Evolutionary conservation across 768 basidiomycete species (phyloP).

Genomic region (Tephrocybe rancida): DNA sequence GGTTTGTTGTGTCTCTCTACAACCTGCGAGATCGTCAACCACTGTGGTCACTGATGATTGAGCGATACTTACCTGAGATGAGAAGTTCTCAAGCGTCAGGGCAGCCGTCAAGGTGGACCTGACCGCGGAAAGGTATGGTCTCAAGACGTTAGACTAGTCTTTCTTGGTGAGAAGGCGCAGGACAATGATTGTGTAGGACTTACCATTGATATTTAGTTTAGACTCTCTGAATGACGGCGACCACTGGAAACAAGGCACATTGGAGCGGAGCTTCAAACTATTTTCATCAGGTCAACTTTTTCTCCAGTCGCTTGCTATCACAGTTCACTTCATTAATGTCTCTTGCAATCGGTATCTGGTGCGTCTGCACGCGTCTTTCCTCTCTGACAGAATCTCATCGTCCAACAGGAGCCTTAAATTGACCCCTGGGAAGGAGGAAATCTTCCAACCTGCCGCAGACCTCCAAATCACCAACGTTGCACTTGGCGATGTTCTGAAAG

Average conservation of each 20-base stretch:
- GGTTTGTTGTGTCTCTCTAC: constrained; percentile 98
- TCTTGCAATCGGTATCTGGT: constrained; percentile 71
- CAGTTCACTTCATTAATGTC: constrained; percentile 41
- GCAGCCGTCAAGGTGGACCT: constrained; percentile 97
- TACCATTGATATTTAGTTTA: constrained; percentile 45
- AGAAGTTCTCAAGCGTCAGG: constrained; percentile 95
- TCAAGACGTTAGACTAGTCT: constrained; percentile 86
- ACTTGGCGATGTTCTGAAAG: constrained; percentile 71
- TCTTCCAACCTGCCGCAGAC: constrained; percentile 63
- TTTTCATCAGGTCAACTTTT: constrained; percentile 13
- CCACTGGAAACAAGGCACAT: constrained; percentile 5
- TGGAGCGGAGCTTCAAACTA: constrained; percentile 50
- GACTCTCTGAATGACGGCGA: not conserved
- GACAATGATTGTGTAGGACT: constrained; percentile 22
- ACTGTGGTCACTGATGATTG: constrained; percentile 2
- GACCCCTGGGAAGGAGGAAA: constrained; percentile 57
- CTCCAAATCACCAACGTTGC: constrained; percentile 83
- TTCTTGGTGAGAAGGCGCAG: constrained; percentile 5
- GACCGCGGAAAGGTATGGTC: constrained; percentile 96
- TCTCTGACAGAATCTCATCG: constrained; percentile 5
- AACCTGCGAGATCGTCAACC: constrained; percentile 52
- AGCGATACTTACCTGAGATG: constrained; percentile 74
- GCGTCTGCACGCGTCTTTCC: constrained; percentile 32
- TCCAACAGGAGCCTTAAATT: constrained; percentile 61
- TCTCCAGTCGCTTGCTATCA: constrained; percentile 7